Conservation (phyloP, 1,139 yeast genomes). For the Debaryomycetaceae sp. region DNA sequence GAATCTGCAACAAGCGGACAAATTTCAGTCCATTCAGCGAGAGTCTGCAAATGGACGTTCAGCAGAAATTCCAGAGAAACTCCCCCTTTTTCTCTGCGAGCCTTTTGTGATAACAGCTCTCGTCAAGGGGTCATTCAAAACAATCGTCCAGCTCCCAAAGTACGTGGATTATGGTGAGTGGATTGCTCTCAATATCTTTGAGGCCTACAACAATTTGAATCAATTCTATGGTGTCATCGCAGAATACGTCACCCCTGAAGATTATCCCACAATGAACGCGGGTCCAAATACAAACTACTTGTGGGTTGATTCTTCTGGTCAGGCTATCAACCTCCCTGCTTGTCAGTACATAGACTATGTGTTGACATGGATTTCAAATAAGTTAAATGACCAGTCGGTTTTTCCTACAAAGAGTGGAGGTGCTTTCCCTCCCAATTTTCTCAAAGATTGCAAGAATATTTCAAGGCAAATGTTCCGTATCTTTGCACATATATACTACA, state of each 20-base stretch:
- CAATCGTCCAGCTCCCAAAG: constrained; percentile 91
- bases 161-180: constrained; percentile 94
- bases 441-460: constrained; percentile 80
- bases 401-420: constrained; percentile 95
- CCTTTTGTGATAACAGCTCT: constrained; percentile 93
- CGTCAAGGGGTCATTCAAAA: constrained; percentile 95
- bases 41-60: constrained; percentile 5
- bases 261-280: constrained; percentile 92
- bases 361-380: constrained; percentile 83
- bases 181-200: constrained; percentile 92
- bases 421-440: constrained; percentile 85
- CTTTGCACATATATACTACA: constrained; percentile 94
- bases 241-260: constrained; percentile 85
- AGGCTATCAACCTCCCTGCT: constrained; percentile 86
- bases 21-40: constrained; percentile 6
- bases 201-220: constrained; percentile 78
- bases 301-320: constrained; percentile 81
- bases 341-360: constrained; percentile 90
- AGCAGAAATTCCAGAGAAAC: constrained; percentile 6
- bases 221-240: constrained; percentile 86
- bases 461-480: constrained; percentile 90
- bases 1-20: constrained; percentile 9
- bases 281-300: constrained; percentile 89
- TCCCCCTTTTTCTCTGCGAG: constrained; percentile 78
- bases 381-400: constrained; percentile 81